Base-by-base conservation (phyloP, 2,329 filamentous ascomycete genomes). In the Fusarium veterinarium region DNA sequence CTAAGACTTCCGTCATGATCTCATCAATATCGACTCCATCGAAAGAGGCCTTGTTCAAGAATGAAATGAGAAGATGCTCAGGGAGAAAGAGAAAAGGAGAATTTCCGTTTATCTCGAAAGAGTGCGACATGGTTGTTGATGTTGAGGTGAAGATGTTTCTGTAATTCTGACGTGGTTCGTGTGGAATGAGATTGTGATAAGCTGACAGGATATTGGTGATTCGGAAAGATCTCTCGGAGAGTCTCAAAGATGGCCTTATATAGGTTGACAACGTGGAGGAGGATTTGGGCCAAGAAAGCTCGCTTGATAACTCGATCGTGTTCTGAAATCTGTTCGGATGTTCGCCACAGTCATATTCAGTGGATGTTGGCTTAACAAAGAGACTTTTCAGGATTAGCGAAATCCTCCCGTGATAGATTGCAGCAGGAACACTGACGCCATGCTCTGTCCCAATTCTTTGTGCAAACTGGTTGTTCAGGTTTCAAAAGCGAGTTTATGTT, bases 401-500 rank as follows among this genome's bases (percentile, higher is more conserved):
- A n/a, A 20, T 20, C 5, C 17, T 20, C 31, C 6, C 1, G n/a
- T 14, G 12, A n/a, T 8, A 2, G 20, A 16, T 20, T 7, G 8
- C 8, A 20, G 4, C 17, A 10, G 16, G 17, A 35, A 51, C 31
- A 25, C 3, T 11, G 12, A 17, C 10, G 8, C 4, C 6, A 20
- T 2, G 4, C n/a, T 35, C n/a, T 14, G 12, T 20, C 2, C 8
- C n/a, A 25, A 10, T 0, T 20, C 2, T 14, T 8, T 16, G 12
- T 11, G 4, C 8, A 20, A 51, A 35, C 4, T 16, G 12, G 17
- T 8, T 20, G 4, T 13, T 3, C 2, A 14, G 46, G 12, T 14
- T 33, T 16, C 4, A 14, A 25, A 4, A 14, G 8, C 6, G 0
- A 14, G 6, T 14, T 11, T 4, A 35, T 25, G 17, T 8, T 8